phyloP scores from a whole-genome alignment of 1,139 yeast species.

The Candida sanyaensis region DNA sequence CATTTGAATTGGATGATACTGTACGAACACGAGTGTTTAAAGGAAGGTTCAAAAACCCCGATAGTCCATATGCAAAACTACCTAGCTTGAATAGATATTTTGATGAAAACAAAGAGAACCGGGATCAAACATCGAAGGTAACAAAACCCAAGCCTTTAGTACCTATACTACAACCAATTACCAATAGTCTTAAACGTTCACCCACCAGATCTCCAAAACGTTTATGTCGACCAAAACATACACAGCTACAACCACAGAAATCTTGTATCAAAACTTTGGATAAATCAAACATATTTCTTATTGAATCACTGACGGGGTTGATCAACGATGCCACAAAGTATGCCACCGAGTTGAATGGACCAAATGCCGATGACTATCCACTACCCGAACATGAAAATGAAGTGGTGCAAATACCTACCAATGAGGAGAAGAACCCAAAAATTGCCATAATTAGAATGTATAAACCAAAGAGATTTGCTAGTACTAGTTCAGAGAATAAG shows the following conservation, averaged over 20 bases:
- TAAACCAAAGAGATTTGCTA: slow-evolving; percentile 21
- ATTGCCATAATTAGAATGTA: slow-evolving; percentile 61
- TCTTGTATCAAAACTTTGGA: slow-evolving; percentile 5
- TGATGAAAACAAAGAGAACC: slow-evolving; percentile 38
- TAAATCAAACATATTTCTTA: slow-evolving; percentile 45
- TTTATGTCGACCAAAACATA: slow-evolving; percentile 46
- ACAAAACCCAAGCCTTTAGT: slow-evolving; percentile 12
- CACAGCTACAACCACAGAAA: slow-evolving; percentile 7
- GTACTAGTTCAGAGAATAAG: slow-evolving; percentile 2
- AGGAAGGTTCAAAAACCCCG: slow-evolving; percentile 32
- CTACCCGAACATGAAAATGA: slow-evolving; percentile 61
- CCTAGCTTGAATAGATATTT: slow-evolving; percentile 29
- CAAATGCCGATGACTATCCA: slow-evolving; percentile 64
- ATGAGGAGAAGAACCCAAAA: slow-evolving; percentile 36
- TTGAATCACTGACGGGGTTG: slow-evolving; percentile 65
- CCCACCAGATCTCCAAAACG: slow-evolving; percentile 18
- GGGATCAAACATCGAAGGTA: slow-evolving; percentile 7
- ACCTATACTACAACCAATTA: slow-evolving; percentile 34
- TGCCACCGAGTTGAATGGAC: slow-evolving; percentile 73
- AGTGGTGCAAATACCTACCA: slow-evolving; percentile 68
- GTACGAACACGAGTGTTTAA: slow-evolving; percentile 46
- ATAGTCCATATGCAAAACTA: slow-evolving; percentile 29
- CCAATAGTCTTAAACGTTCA: slow-evolving; percentile 15
- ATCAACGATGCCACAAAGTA: slow-evolving; percentile 71
- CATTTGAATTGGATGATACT: slow-evolving; percentile 47